Percentiles rank a stretch among this genome's conserved stretches.
Conservation (phyloP, 1,284 basidiomycete species). For the Agaricales sp. region DNA sequence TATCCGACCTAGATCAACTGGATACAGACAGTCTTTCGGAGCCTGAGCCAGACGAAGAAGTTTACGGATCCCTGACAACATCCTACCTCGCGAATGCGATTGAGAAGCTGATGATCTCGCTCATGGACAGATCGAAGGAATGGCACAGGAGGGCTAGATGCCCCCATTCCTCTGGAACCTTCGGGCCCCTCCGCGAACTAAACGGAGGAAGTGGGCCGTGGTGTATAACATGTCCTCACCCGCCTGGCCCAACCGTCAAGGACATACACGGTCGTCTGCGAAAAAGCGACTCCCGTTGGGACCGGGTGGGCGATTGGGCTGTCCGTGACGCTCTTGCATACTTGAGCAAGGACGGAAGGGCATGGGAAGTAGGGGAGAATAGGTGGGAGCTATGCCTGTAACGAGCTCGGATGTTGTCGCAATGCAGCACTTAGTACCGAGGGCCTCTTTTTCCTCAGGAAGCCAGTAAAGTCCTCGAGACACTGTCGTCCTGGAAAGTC, state of each 20-base stretch:
- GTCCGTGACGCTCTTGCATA: not conserved
- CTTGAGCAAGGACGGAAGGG: not conserved
- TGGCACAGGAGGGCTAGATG: conserved; percentile 1
- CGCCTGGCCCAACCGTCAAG: not conserved
- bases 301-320: not conserved
- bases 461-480: too few relatives aligned
- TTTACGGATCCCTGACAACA: not conserved
- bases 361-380: not conserved
- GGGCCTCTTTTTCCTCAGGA: not conserved
- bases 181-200: not conserved
- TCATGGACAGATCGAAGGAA: not conserved
- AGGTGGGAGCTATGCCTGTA: not conserved
- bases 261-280: not conserved
- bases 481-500: too few relatives aligned
- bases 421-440: too few relatives aligned
- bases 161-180: not conserved
- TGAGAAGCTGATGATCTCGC: not conserved
- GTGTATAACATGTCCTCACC: not conserved
- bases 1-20: not conserved
- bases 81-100: not conserved
- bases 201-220: not conserved
- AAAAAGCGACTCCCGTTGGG: not conserved
- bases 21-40: not conserved
- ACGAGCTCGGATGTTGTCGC: too few relatives aligned
- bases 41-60: not conserved